A percentile compares a stretch with the other conserved stretches of the same genome.
Evolutionary conservation across 192 early-diverging fungal genomes (phyloP).

Genomic region (Entrophospora sp.): DNA sequence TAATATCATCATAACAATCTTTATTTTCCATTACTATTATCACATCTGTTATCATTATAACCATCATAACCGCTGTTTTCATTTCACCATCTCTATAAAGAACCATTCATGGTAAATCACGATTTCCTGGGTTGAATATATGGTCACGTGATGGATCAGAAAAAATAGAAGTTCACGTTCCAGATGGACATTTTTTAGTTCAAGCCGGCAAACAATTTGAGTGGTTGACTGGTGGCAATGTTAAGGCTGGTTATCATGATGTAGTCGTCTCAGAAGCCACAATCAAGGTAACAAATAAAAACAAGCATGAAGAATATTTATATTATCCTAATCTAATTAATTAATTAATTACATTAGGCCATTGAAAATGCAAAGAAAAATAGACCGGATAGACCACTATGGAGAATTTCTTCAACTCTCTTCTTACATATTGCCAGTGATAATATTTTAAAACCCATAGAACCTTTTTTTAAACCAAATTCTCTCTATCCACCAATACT

Average conservation of each 20-base stretch:
- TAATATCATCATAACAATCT: no score
- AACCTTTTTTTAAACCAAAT: constrained; percentile 35
- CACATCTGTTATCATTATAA: background rate
- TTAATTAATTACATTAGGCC: background rate
- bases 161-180: constrained; percentile 53
- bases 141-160: constrained; percentile 50
- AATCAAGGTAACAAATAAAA: constrained; percentile 31
- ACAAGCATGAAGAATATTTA: background rate
- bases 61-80: background rate
- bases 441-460: constrained; percentile 45
- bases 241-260: constrained; percentile 63
- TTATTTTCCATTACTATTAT: background rate
- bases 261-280: constrained; percentile 55
- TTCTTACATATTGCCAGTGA: constrained; percentile 67
- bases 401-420: constrained; percentile 65
- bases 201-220: constrained; percentile 60
- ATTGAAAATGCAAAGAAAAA: constrained; percentile 8
- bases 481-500: constrained; percentile 49
- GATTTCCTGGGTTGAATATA: constrained; percentile 66
- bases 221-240: constrained; percentile 54
- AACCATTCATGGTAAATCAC: constrained; percentile 67
- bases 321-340: background rate
- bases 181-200: constrained; percentile 48
- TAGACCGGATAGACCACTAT: constrained; percentile 40
- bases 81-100: no score